Evolutionary conservation across 371 early-diverging fungal genomes (phyloP).

Genomic region (Mortierella sp.): DNA sequence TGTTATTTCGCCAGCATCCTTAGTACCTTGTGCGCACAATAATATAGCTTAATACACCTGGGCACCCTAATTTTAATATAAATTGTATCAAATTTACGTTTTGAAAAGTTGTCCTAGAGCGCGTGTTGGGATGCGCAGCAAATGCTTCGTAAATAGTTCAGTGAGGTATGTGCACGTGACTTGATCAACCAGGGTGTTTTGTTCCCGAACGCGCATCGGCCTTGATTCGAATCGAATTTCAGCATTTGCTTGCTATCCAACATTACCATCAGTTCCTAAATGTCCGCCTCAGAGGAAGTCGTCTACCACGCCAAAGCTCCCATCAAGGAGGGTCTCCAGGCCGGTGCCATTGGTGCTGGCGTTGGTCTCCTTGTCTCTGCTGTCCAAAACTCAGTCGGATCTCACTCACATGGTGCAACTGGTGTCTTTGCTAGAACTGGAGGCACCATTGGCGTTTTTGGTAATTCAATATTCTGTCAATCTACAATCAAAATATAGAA

Average conservation of each 20-base stretch:
- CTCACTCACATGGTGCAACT: slow-evolving; percentile 73
- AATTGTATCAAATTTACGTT: background rate
- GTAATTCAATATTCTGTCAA: slow-evolving; percentile 58
- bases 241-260: slow-evolving; percentile 11
- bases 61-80: background rate
- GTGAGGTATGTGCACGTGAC: slow-evolving; percentile 1
- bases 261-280: slow-evolving; percentile 16
- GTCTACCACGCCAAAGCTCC: slow-evolving; percentile 64
- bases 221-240: slow-evolving; percentile 5
- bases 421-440: slow-evolving; percentile 79
- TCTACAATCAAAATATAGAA: background rate
- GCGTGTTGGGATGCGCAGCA: no score
- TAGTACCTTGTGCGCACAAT: no score
- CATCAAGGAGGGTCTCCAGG: slow-evolving; percentile 67
- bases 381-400: slow-evolving; percentile 77
- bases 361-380: slow-evolving; percentile 79
- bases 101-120: no score
- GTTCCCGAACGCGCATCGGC: slow-evolving; percentile 8
- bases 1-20: no score
- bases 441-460: slow-evolving; percentile 78
- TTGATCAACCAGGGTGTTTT: background rate
- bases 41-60: background rate
- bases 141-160: background rate
- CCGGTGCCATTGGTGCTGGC: slow-evolving; percentile 69
- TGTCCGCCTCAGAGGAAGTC: slow-evolving; percentile 48